These are phyloP conservation scores for Fusarium bulbicola DNA, from an alignment of 2,329 filamentous ascomycete species.

Conservation along the genomic window DNA sequence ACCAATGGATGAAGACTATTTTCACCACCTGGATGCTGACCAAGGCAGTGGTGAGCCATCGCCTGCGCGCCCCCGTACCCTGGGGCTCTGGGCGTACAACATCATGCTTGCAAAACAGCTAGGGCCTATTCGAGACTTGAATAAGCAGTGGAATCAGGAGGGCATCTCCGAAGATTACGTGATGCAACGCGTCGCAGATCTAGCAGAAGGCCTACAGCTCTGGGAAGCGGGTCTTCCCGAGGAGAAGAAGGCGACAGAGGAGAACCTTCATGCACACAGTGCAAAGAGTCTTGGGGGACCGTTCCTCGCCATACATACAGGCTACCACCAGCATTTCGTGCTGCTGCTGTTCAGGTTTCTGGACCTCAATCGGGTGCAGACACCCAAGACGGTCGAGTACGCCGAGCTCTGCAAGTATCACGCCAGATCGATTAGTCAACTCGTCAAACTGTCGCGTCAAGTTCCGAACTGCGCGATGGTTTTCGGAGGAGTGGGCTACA, in stretches of 20 bases:
- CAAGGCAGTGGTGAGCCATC: background rate
- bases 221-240: constrained; percentile 1
- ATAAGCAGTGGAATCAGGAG: constrained; percentile 6
- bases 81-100: constrained; percentile 11
- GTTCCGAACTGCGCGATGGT: constrained; percentile 3
- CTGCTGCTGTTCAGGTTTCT: background rate
- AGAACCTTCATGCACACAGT: constrained; percentile 1
- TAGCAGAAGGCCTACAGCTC: background rate
- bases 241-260: constrained; percentile 3
- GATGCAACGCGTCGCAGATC: constrained; percentile 1
- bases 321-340: constrained; percentile 6
- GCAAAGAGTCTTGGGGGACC: background rate
- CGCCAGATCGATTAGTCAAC: background rate
- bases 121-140: background rate
- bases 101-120: constrained; percentile 6
- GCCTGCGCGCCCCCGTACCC: background rate
- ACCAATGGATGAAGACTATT: constrained; percentile 9
- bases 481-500: constrained; percentile 5
- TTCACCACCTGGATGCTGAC: background rate
- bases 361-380: background rate
- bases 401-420: constrained; percentile 4
- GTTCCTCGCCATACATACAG: constrained; percentile 10
- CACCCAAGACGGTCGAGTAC: constrained; percentile 2
- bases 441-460: background rate
- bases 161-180: background rate